A percentile compares a stretch with the other conserved stretches of the same genome.
Conservation (phyloP, 306 rosid species). For the Fragaria iinumae region DNA sequence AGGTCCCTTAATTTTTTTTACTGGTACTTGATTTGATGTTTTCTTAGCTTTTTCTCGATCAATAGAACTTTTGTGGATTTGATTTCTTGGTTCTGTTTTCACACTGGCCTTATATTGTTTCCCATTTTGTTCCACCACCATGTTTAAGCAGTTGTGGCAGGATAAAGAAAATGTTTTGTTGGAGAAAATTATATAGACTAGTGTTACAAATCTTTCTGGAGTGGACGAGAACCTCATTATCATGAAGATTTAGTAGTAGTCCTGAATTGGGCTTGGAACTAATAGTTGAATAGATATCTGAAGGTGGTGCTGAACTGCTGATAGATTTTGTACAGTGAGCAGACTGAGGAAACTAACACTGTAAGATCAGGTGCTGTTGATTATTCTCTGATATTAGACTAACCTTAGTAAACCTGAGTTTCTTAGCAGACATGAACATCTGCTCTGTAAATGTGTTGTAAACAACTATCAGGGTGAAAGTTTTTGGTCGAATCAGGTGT, state of each 20-base stretch:
- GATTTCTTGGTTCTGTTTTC: conserved; percentile 8
- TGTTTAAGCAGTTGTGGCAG: background rate
- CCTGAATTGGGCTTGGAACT: background rate
- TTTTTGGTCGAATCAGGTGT: background rate
- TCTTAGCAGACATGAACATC: background rate
- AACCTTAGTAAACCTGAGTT: background rate
- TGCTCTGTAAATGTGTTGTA: background rate
- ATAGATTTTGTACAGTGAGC: background rate
- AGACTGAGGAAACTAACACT: background rate
- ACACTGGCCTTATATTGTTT: background rate
- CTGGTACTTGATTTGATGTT: background rate
- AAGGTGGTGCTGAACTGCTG: background rate
- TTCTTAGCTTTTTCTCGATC: conserved; percentile 5
- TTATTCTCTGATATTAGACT: background rate
- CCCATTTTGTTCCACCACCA: conserved; percentile 1
- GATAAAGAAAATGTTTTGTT: background rate
- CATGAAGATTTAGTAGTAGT: background rate
- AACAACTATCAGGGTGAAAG: background rate
- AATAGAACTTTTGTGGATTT: conserved; percentile 7
- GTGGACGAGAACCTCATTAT: background rate
- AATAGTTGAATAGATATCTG: background rate
- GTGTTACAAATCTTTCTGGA: background rate
- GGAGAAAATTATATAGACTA: background rate
- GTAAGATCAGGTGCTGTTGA: background rate
- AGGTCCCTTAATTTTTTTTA: background rate